These are phyloP conservation scores for Aspergillus sp. DNA, from an alignment of 2,329 filamentous ascomycete genomes.

Conservation along the genomic window DNA sequence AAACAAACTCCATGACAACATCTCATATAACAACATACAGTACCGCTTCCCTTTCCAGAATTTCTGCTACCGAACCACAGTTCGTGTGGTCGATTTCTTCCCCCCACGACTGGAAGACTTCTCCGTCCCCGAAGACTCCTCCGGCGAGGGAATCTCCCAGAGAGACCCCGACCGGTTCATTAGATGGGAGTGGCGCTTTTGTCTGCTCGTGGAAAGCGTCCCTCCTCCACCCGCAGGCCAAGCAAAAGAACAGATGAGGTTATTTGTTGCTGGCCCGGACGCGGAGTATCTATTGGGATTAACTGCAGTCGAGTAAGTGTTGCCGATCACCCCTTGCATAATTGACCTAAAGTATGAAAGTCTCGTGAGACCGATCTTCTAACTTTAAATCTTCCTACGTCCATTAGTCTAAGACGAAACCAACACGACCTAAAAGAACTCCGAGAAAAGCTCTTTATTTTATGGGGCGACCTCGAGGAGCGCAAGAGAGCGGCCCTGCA, in stretches of 20 bases:
- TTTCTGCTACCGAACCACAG: slow-evolving; percentile 66
- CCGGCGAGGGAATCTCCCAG: slow-evolving; percentile 33
- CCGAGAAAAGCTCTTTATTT: slow-evolving; percentile 69
- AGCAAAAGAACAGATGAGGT: slow-evolving; percentile 59
- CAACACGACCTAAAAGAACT: slow-evolving; percentile 53
- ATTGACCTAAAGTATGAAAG: too few relatives aligned
- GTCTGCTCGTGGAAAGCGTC: slow-evolving; percentile 74
- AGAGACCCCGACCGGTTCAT: slow-evolving; percentile 25
- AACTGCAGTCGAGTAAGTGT: slow-evolving; percentile 55
- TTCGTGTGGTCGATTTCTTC: slow-evolving; percentile 80
- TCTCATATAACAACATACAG: slow-evolving; percentile 46
- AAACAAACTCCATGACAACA: slow-evolving; percentile 48
- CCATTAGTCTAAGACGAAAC: slow-evolving; percentile 58
- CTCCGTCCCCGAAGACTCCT: slow-evolving; percentile 50
- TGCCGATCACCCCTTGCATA: too few relatives aligned
- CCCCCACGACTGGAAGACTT: slow-evolving; percentile 74
- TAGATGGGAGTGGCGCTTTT: slow-evolving; percentile 82
- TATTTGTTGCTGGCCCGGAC: slow-evolving; percentile 64
- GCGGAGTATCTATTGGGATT: slow-evolving; percentile 60
- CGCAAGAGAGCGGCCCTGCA: slow-evolving; percentile 50
- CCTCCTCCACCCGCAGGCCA: slow-evolving; percentile 37
- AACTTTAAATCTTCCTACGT: not conserved
- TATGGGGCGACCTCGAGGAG: slow-evolving; percentile 89
- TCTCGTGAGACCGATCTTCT: not conserved
- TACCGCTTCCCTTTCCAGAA: slow-evolving; percentile 71